phyloP scores from a whole-genome alignment of 805 yeast genomes.

The Schwanniomyces yamadae region DNA sequence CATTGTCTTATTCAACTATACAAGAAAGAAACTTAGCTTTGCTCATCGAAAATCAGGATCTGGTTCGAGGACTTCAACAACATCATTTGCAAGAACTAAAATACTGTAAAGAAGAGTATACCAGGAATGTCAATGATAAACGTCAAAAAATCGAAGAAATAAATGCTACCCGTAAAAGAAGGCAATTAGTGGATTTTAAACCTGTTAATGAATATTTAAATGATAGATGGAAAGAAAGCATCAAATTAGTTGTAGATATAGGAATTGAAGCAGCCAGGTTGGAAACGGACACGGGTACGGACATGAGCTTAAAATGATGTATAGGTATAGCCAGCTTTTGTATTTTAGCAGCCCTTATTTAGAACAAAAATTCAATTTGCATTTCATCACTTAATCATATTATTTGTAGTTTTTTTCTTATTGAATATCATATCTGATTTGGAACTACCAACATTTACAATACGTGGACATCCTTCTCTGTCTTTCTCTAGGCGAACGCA shows the following conservation, averaged over 20 bases:
- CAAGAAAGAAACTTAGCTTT: slow-evolving; percentile 42
- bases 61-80: slow-evolving; percentile 39
- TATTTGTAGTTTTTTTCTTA: slow-evolving; percentile 36
- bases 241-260: slow-evolving; percentile 37
- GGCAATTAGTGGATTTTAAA: slow-evolving; percentile 41
- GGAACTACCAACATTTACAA: slow-evolving; percentile 77
- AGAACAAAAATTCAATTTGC: too few species aligned
- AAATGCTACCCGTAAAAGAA: slow-evolving; percentile 38
- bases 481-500: slow-evolving; percentile 78
- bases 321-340: not conserved
- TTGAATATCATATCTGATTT: slow-evolving; percentile 66
- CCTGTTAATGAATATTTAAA: slow-evolving; percentile 46
- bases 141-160: slow-evolving; percentile 43
- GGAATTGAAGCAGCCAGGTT: slow-evolving; percentile 27
- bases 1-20: slow-evolving; percentile 40
- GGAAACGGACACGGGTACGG: too few species aligned
- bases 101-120: slow-evolving; percentile 20
- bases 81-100: slow-evolving; percentile 24
- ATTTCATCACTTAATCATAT: slow-evolving; percentile 2
- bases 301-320: not conserved
- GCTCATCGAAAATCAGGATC: slow-evolving; percentile 29
- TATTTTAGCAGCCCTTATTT: too few species aligned
- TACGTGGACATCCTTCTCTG: slow-evolving; percentile 90
- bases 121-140: slow-evolving; percentile 32
- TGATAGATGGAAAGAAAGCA: slow-evolving; percentile 52